These are phyloP conservation scores for Aegilops bicornis DNA, from an alignment of 176 grass and related monocot genomes.

Conservation along the genomic window DNA sequence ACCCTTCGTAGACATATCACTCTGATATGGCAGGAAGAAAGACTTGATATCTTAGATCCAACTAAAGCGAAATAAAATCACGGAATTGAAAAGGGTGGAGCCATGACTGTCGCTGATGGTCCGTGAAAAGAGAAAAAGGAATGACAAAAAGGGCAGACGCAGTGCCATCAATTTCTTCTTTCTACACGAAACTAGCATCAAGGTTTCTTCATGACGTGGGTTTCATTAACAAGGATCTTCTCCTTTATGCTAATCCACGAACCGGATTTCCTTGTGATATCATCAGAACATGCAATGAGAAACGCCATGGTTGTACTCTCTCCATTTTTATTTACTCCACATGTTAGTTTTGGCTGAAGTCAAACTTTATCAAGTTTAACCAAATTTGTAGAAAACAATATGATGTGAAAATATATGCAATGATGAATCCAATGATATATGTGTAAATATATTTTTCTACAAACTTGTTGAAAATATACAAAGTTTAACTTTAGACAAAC, in stretches of 20 bases:
- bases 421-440: no score
- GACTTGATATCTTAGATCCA: not conserved
- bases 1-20: not conserved
- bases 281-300: not conserved
- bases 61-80: not conserved
- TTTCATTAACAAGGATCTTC: not conserved
- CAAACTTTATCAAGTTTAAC: no score
- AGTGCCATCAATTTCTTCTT: not conserved
- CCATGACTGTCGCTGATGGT: not conserved
- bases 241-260: no score
- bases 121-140: slow-evolving; percentile 1
- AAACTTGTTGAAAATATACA: no score
- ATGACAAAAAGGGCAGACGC: not conserved
- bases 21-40: not conserved
- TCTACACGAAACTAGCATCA: not conserved
- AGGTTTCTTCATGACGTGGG: not conserved
- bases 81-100: not conserved
- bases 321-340: no score
- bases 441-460: no score
- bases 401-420: no score
- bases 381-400: no score
- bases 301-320: not conserved
- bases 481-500: no score
- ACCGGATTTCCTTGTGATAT: not conserved
- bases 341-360: no score